Evolutionary conservation across 768 basidiomycete genomes (phyloP).

Genomic region (Lactarius vividus): DNA sequence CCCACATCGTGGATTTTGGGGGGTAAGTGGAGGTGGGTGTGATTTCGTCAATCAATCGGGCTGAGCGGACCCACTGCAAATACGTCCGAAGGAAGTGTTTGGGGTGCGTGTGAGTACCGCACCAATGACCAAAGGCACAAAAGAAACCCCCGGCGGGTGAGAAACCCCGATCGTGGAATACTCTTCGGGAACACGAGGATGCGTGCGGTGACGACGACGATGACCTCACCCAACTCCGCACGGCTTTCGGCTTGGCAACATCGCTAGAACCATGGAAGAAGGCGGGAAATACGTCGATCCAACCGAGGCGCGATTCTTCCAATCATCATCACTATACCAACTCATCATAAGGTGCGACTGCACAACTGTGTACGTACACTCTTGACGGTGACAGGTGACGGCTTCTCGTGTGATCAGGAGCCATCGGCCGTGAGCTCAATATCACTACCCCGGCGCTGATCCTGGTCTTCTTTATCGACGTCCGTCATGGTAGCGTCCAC

Average conservation of each 20-base stretch:
- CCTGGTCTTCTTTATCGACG: background rate
- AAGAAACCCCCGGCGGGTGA: background rate
- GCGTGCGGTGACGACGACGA: background rate
- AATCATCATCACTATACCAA: background rate
- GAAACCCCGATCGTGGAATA: background rate
- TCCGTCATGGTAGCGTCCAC: slow-evolving; percentile 3
- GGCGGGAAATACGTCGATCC: background rate
- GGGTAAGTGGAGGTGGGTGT: background rate
- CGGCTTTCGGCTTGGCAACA: background rate
- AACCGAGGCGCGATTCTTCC: background rate
- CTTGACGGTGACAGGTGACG: background rate
- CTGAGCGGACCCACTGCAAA: background rate
- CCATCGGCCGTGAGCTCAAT: background rate
- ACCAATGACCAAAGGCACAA: background rate
- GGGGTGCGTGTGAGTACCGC: background rate
- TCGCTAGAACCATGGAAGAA: background rate
- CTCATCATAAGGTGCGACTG: too few relatives aligned
- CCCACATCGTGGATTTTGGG: background rate
- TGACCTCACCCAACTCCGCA: background rate
- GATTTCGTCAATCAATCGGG: background rate
- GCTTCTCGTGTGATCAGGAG: background rate
- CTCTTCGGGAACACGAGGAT: background rate
- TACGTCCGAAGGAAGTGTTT: background rate
- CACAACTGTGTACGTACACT: background rate
- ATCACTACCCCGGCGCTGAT: background rate